These are phyloP conservation scores for Fusarium oligoseptatum DNA, from an alignment of 2,329 filamentous ascomycete genomes.

Conservation along the genomic window DNA sequence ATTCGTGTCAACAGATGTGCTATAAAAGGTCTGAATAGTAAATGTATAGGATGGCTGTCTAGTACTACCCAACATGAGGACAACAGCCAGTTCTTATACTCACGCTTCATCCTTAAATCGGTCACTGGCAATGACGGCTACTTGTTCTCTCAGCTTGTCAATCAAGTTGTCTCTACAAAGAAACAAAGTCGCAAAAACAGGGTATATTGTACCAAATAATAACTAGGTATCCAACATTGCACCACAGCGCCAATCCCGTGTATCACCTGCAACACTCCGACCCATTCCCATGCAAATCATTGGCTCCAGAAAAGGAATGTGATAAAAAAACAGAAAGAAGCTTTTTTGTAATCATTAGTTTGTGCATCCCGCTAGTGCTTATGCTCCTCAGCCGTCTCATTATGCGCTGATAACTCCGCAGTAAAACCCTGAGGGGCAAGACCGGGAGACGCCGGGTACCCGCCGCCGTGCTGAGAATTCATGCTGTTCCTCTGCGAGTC, in stretches of 20 bases:
- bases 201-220: constrained; percentile 8
- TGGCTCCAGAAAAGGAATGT: neutral
- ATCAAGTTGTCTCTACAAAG: neutral
- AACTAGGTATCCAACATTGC: neutral
- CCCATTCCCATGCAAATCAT: neutral
- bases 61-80: neutral
- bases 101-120: neutral
- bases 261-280: neutral
- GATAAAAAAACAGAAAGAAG: neutral
- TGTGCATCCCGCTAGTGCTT: constrained; percentile 11
- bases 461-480: constrained; percentile 48
- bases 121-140: neutral
- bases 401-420: constrained; percentile 61
- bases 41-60: too few species aligned
- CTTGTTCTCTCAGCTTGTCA: neutral
- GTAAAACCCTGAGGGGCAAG: constrained; percentile 58
- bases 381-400: constrained; percentile 62
- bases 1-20: neutral
- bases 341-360: constrained; percentile 10
- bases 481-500: constrained; percentile 46
- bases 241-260: constrained; percentile 1
- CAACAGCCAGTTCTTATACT: neutral
- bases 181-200: constrained; percentile 1
- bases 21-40: too few species aligned
- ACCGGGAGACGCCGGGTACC: constrained; percentile 53